Base-by-base conservation (phyloP, 148 eudicot genomes). In the Heliosperma pusillum region DNA sequence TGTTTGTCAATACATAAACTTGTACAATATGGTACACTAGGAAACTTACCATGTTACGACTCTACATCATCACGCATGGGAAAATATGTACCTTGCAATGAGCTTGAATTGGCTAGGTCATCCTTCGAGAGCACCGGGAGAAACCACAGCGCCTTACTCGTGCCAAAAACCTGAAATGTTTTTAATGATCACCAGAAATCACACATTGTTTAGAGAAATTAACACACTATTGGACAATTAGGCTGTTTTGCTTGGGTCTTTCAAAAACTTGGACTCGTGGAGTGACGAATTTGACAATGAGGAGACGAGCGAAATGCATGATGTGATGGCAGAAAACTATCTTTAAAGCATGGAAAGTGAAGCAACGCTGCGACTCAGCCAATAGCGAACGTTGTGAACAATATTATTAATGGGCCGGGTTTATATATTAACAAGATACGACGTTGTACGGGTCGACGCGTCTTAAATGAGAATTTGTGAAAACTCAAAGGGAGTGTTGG, bases 111-210 rank as follows among this genome's bases (percentile, higher is more conserved):
- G 88, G 88, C 92, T 76, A 91, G 16, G 78, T 93, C 98, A 55
- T 91, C 91, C 75, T 87, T 89, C 17, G 98, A 85, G 80, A 85
- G 85, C 81, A 93, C 13, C 0, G 98, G 98, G 1, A 93, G 74
- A 74, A 87, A 83, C 97, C 98, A 93, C 12, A 90, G 70, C 22
- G 82, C 81, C 87, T 87, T 91, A 73, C 73, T 88, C 12, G 82
- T 82, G 75, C 98, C 98, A 76, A 91, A 93, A 78, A 91, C 98
- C 98, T 93, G 82, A 72, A 78, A 52, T 17, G 67, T 36, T 22
- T 66, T 66, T 11, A 0, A 50, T 17, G 6, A 56, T 57, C 0
- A 44, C 56, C 47, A 55, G 29, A 55, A 7, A 36, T 75, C 40
- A 69, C 33, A 74, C 24, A 47, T 9, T 9, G 4, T 3, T 36